Evolutionary conservation across 1,284 basidiomycete species (phyloP).

Genomic region (Leccinum subspadiceum): DNA sequence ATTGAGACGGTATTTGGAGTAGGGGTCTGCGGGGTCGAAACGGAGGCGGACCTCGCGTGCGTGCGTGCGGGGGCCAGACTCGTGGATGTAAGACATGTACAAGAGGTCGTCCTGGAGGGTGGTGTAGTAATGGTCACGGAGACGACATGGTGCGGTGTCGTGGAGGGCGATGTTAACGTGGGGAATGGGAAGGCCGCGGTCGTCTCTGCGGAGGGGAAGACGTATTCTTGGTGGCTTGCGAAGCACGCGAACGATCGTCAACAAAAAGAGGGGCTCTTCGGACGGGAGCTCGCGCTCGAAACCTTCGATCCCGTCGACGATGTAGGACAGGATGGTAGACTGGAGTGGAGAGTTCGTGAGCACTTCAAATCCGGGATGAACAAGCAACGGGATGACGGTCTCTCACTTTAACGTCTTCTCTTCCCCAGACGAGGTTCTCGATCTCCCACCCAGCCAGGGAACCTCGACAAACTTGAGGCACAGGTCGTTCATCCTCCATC

Average conservation of each 20-base stretch:
- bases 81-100: slow-evolving; percentile 94
- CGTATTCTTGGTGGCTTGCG: slow-evolving; percentile 47
- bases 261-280: slow-evolving; percentile 61
- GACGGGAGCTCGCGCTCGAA: slow-evolving; percentile 25
- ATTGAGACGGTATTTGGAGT: slow-evolving; percentile 72
- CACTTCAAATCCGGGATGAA: slow-evolving; percentile 89
- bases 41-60: slow-evolving; percentile 61
- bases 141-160: slow-evolving; percentile 59
- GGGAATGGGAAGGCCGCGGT: slow-evolving; percentile 60
- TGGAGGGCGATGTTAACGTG: slow-evolving; percentile 52
- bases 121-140: slow-evolving; percentile 82
- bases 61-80: slow-evolving; percentile 48
- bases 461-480: slow-evolving; percentile 85
- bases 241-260: too few relatives aligned
- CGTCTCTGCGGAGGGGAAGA: slow-evolving; percentile 48
- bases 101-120: slow-evolving; percentile 87
- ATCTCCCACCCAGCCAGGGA: slow-evolving; percentile 79
- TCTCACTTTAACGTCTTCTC: slow-evolving; percentile 56
- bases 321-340: slow-evolving; percentile 62
- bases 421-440: slow-evolving; percentile 53
- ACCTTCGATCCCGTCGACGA: background rate
- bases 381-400: slow-evolving; percentile 50
- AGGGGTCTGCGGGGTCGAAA: slow-evolving; percentile 80
- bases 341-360: slow-evolving; percentile 75
- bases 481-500: slow-evolving; percentile 86